Base-by-base conservation (phyloP, 2,329 filamentous ascomycete genomes). In the Monascus ruber region DNA sequence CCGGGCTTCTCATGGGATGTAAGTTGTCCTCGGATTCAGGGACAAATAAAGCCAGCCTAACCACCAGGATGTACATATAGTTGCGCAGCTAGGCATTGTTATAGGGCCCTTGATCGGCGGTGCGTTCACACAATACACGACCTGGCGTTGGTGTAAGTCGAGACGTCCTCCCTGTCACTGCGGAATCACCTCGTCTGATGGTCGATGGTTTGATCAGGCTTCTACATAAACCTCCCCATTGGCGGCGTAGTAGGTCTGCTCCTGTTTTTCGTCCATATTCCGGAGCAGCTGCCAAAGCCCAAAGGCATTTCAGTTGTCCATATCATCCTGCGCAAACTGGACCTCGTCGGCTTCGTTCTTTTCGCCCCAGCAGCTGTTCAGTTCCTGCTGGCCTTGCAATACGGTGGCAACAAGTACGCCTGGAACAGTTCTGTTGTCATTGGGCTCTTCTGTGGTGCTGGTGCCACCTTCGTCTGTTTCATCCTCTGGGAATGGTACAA, bases 331-430 rank as follows among this genome's bases (percentile, higher is more conserved):
- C 39, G 39, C 25, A 45, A 46, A 10, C 44, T 53, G 17, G 51
- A 53, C 35, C 41, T 53, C 4, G 11, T 47, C 4, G 51, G 51
- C 6, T 53, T 52, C 31, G 34, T 34, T 6, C 41, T 52, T 1
- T 51, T 53, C 17, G 44, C 48, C 35, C 61, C 56, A 1, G 59
- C 57, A 2, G 54, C 65, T 1, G 51, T 66, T 26, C 63, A 60
- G 44, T 60, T 70, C 24, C 51, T 73, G 2, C 55, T 73, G 0
- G 68, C 67, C 0, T 52, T 74, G 5, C 64, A 72, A 40, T 71
- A 64, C 50, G 69, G 67, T 4, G 58, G 63, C 11, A 50, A 53
- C 2, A 47, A 54, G 3, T 57, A 62, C 26, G 34, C 55, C 2
- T 69, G 66, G 66, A 52, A 51, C 24, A 53, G 46, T 27, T 45